Percentiles rank a stretch among this genome's conserved stretches.
Conservation (phyloP, 148 eudicot genomes). For the Polygonum aviculare region DNA sequence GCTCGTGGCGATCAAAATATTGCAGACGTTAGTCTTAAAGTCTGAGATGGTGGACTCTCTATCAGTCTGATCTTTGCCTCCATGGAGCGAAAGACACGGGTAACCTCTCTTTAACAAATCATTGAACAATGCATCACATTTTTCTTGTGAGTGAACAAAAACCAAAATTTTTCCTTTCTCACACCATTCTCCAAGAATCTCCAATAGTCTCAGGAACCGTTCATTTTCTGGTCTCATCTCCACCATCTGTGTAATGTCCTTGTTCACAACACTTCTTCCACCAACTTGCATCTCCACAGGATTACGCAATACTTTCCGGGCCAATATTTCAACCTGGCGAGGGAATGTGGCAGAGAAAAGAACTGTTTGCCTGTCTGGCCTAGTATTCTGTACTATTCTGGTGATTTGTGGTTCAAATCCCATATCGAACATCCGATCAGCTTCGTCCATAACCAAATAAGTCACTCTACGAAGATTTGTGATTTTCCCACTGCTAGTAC, state of each 20-base stretch:
- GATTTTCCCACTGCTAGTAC: slow-evolving; percentile 70
- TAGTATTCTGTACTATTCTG: slow-evolving; percentile 67
- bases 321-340: slow-evolving; percentile 75
- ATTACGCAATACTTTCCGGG: slow-evolving; percentile 57
- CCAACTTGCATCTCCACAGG: slow-evolving; percentile 85
- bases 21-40: slow-evolving; percentile 75
- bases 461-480: slow-evolving; percentile 79
- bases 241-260: slow-evolving; percentile 72
- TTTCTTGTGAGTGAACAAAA: slow-evolving; percentile 69
- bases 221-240: slow-evolving; percentile 78
- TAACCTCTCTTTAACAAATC: slow-evolving; percentile 67
- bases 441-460: slow-evolving; percentile 84
- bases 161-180: slow-evolving; percentile 73
- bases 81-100: slow-evolving; percentile 81
- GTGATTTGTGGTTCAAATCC: slow-evolving; percentile 89
- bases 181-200: slow-evolving; percentile 82
- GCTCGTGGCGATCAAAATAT: slow-evolving; percentile 68
- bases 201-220: slow-evolving; percentile 55
- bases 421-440: slow-evolving; percentile 87
- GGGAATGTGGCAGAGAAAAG: slow-evolving; percentile 86
- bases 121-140: slow-evolving; percentile 61
- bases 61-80: slow-evolving; percentile 80
- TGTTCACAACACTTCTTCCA: slow-evolving; percentile 83
- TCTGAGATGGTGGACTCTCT: slow-evolving; percentile 77
- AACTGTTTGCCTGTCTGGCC: slow-evolving; percentile 80